phyloP scores from a whole-genome alignment of 805 yeast species.

The Saccharomycopsis sp. region DNA sequence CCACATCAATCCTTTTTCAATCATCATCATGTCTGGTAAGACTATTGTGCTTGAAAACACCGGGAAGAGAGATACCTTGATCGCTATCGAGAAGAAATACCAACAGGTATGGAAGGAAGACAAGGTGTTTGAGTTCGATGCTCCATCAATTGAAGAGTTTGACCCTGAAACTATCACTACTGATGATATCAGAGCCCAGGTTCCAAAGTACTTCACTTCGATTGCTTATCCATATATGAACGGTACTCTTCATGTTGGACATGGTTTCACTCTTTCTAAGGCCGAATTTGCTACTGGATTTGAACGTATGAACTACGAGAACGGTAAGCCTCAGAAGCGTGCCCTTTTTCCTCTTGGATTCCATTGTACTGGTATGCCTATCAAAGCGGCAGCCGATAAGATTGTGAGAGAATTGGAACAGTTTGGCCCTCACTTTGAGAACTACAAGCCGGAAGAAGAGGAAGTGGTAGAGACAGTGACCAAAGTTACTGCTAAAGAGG shows the following conservation, averaged over 20 bases:
- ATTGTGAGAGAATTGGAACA: conserved; percentile 84
- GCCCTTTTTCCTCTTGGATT: conserved; percentile 95
- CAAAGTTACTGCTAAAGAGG: conserved; percentile 39
- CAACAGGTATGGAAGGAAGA: conserved; percentile 85
- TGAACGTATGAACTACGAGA: conserved; percentile 80
- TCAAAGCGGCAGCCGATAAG: conserved; percentile 92
- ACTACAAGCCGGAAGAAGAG: conserved; percentile 45
- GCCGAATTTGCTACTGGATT: conserved; percentile 89
- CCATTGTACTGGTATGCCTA: conserved; percentile 99
- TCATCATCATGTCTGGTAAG: conserved; percentile 12
- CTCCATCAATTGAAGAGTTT: conserved; percentile 69
- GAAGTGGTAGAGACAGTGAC: conserved; percentile 31
- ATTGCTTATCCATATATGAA: conserved; percentile 99
- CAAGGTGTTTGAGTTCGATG: conserved; percentile 78
- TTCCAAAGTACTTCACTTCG: conserved; percentile 84
- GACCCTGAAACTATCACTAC: conserved; percentile 44
- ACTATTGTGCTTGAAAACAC: conserved; percentile 49
- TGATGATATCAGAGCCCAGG: conserved; percentile 67
- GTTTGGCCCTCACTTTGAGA: conserved; percentile 73
- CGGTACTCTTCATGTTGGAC: conserved; percentile 97
- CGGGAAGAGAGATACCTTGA: conserved; percentile 88
- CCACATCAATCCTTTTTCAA: not conserved
- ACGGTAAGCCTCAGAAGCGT: conserved; percentile 38
- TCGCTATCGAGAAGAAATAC: conserved; percentile 81
- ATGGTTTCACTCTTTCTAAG: conserved; percentile 89